Base-by-base conservation (phyloP, 352 stramenopile genomes). In the Phytophthora ohioensis region DNA sequence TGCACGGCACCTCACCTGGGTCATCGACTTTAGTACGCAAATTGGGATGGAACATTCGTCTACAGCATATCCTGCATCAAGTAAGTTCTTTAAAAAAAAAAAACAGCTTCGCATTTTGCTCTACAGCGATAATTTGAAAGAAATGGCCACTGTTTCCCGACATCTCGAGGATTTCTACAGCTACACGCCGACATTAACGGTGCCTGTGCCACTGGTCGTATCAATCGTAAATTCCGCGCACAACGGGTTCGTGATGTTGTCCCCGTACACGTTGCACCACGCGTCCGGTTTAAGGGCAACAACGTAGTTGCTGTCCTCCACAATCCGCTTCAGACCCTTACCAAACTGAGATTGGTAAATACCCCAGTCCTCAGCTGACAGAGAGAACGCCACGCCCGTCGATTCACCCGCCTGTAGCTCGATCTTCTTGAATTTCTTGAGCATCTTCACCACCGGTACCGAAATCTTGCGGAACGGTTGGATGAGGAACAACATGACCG, bases 381-480 rank as follows among this genome's bases (percentile, higher is more conserved):
- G 57, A 17, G 67, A 71, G 46, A 88, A 85, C 45, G 67, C 65
- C 0, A 87, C 74, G 30, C 57, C 60, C 36, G 38, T 56, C 2
- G 73, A 71, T 45, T 82, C 68, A 3, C 79, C 79, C 0, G 85
- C 58, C 49, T 74, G 32, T 15, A 95, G 71, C 3, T 81, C 62
- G 38, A 97, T 82, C 74, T 95, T 95, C 34, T 73, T 67, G 64
- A 95, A 95, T 47, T 82, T 84, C 60, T 89, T 87, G 17, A 97
- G 77, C 60, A 87, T 77, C 77, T 95, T 95, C 48, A 91, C 74
- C 42, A 92, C 85, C 3, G 88, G 86, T 41, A 92, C 79, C 4
- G 87, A 81, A 43, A 84, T 81, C 34, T 63, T 51, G 39, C 21
- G 21, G 21, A 21, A 21, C 21, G 21, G 21, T 21, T 21, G 21